Percentiles rank a stretch among this genome's conserved stretches.
Conservation (phyloP, 2,329 filamentous ascomycete species). For the Pyricularia pennisetigena region DNA sequence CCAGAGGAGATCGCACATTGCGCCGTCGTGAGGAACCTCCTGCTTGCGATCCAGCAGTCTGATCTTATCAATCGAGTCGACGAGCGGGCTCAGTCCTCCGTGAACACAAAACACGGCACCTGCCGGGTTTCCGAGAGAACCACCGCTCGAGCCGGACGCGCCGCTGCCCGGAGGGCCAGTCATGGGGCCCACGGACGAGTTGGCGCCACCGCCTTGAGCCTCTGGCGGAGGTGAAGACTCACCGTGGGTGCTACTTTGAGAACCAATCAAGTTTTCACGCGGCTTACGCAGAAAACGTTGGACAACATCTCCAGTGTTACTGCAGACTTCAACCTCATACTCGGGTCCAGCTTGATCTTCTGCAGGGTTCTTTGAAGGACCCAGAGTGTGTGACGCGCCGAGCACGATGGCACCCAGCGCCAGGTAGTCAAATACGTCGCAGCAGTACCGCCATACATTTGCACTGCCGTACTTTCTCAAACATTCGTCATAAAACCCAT, state of each 20-base stretch:
- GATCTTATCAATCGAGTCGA: constrained; percentile 94
- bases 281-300: constrained; percentile 54
- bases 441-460: constrained; percentile 96
- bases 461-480: constrained; percentile 91
- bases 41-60: constrained; percentile 91
- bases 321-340: constrained; percentile 87
- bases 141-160: constrained; percentile 59
- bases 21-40: constrained; percentile 95
- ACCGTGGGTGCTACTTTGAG: constrained; percentile 12
- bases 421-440: constrained; percentile 95
- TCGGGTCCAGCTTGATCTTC: constrained; percentile 54
- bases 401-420: constrained; percentile 82
- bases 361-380: constrained; percentile 32
- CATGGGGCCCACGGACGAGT: constrained; percentile 4
- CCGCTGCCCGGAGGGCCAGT: constrained; percentile 68
- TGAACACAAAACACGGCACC: constrained; percentile 93
- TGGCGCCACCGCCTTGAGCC: background rate
- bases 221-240: constrained; percentile 1
- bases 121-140: constrained; percentile 55
- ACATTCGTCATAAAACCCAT: constrained; percentile 97
- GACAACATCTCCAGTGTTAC: constrained; percentile 71
- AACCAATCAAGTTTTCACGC: constrained; percentile 12
- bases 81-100: constrained; percentile 80
- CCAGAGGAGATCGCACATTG: constrained; percentile 98
- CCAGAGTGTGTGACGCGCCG: constrained; percentile 64